Base-by-base conservation (phyloP, 257 asterid genomes). In the Oldenlandia corymbosa region DNA sequence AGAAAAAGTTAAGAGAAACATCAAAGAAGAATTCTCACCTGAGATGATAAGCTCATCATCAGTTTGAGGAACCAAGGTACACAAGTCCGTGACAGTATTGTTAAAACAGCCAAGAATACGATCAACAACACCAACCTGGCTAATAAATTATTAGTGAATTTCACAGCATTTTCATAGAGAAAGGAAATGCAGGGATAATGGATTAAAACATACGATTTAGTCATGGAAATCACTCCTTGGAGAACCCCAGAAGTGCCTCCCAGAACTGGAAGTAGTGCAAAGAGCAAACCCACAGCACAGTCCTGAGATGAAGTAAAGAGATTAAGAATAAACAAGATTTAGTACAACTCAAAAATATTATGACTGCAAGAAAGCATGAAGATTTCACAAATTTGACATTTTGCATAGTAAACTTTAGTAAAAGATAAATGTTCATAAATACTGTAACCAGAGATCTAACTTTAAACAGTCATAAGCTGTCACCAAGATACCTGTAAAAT, bases 11-110 rank as follows among this genome's bases (percentile, higher is more conserved):
- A 21, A 50, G 20, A 20, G 13, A 60, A 20, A 16, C 36, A 37
- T 20, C 10, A 27, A 17, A 61, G 58, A 32, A 70, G 16, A 50
- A 59, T 43, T 43, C 43, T 58, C 72, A 90, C 99, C 99, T 93
- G 99, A 27, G 99, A 90, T 47, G 99, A 93, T 79, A 93, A 80
- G 80, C 97, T 90, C 76, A 87, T 88, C 99, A 93, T 93, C 75
- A 93, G 88, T 82, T 90, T 93, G 79, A 93, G 84, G 81, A 85
- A 87, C 99, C 97, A 93, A 63, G 99, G 99, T 52, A 93, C 94
- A 70, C 94, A 87, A 45, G 96, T 93, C 85, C 99, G 81, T 24
- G 95, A 78, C 76, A 87, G 71, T 71, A 93, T 78, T 42, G 97
- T 60, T 55, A 93, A 60, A 76, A 78, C 83, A 32, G 90, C 94